Evolutionary conservation across 148 eudicot species (phyloP).

Genomic region (Euryodendron excelsum): DNA sequence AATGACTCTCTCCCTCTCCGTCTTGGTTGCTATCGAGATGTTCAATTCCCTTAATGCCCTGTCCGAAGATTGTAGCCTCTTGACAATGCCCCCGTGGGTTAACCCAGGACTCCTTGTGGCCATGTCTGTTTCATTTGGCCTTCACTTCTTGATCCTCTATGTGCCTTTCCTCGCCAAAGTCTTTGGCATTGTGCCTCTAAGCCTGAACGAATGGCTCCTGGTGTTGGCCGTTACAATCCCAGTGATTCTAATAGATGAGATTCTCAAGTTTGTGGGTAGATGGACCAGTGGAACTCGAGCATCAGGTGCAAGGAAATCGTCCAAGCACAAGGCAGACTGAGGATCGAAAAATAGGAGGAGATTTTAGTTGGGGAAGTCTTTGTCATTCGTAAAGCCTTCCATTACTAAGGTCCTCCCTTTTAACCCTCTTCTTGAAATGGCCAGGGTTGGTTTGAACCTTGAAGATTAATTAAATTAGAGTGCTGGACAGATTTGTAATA

Average conservation of each 20-base stretch:
- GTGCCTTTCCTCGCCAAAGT: slow-evolving; percentile 65
- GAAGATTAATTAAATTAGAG: slow-evolving; percentile 11
- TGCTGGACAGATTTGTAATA: not conserved
- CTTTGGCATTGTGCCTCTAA: slow-evolving; percentile 63
- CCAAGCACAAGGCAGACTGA: slow-evolving; percentile 44
- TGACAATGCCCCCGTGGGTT: slow-evolving; percentile 72
- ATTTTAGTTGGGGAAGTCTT: not conserved
- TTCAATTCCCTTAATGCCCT: slow-evolving; percentile 66
- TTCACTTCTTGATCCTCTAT: slow-evolving; percentile 61
- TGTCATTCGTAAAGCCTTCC: not conserved
- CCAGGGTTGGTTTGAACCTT: slow-evolving; percentile 8
- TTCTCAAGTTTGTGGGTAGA: slow-evolving; percentile 66
- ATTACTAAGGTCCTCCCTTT: not conserved
- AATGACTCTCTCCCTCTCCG: slow-evolving; percentile 64
- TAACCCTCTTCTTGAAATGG: not conserved
- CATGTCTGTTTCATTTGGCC: slow-evolving; percentile 65
- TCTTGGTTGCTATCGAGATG: slow-evolving; percentile 68
- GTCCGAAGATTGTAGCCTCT: slow-evolving; percentile 59
- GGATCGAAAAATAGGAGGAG: slow-evolving; percentile 4
- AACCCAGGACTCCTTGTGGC: slow-evolving; percentile 62
- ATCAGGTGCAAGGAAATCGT: slow-evolving; percentile 11
- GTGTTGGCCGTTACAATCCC: slow-evolving; percentile 52
- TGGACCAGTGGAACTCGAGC: slow-evolving; percentile 27
- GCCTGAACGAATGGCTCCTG: slow-evolving; percentile 58
- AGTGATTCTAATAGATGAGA: slow-evolving; percentile 67